phyloP scores from a whole-genome alignment of 805 yeast species.

The Lachancea cidri region DNA sequence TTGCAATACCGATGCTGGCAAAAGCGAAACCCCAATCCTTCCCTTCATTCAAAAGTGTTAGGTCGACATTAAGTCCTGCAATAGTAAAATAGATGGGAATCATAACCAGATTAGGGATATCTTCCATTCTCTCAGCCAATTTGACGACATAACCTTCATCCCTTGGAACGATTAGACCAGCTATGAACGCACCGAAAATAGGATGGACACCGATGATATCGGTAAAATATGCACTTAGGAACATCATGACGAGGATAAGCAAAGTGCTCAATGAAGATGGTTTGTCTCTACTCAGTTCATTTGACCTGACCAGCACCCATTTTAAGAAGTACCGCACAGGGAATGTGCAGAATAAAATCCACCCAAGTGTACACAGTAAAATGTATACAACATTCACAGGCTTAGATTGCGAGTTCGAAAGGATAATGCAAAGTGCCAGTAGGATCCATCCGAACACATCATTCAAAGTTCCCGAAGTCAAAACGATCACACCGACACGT shows the following conservation, averaged over 20 bases:
- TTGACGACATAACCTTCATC: conserved; percentile 67
- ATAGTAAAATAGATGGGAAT: conserved; percentile 77
- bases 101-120: conserved; percentile 62
- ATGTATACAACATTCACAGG: conserved; percentile 69
- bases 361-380: conserved; percentile 57
- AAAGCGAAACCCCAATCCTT: conserved; percentile 74
- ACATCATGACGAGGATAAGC: conserved; percentile 49
- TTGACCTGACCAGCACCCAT: conserved; percentile 43
- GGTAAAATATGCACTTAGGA: conserved; percentile 69
- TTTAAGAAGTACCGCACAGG: conserved; percentile 51
- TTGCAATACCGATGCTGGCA: conserved; percentile 62
- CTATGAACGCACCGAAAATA: conserved; percentile 78
- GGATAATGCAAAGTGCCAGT: conserved; percentile 67
- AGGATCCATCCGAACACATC: conserved; percentile 80
- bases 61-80: conserved; percentile 68
- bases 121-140: conserved; percentile 72
- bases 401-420: conserved; percentile 60
- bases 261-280: conserved; percentile 61
- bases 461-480: conserved; percentile 38
- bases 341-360: conserved; percentile 56
- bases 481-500: conserved; percentile 48
- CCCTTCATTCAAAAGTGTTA: conserved; percentile 59
- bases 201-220: conserved; percentile 85
- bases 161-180: conserved; percentile 71
- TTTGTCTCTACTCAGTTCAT: conserved; percentile 52